Percentiles rank a stretch among this genome's conserved stretches.
Evolutionary conservation across 352 stramenopile genomes (phyloP).

Genomic region (Phytophthora syringae): DNA sequence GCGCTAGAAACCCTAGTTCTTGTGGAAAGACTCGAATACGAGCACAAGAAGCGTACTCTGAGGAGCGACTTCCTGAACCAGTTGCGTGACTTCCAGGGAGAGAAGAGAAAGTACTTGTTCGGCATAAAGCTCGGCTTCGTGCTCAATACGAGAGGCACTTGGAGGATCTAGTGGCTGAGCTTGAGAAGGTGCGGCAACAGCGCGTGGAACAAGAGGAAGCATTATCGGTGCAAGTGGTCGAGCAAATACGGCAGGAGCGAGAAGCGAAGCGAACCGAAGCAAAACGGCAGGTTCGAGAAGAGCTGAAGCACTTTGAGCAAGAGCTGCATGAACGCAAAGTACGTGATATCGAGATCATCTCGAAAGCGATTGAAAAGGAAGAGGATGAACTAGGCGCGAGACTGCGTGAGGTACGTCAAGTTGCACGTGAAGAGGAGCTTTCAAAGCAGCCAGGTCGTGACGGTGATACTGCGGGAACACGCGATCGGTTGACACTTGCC

Average conservation of each 20-base stretch:
- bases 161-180: constrained; percentile 64
- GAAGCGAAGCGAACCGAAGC: constrained; percentile 56
- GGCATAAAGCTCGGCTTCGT: constrained; percentile 70
- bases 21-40: constrained; percentile 67
- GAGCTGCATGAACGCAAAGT: constrained; percentile 54
- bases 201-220: constrained; percentile 73
- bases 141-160: constrained; percentile 69
- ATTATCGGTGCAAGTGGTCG: constrained; percentile 50
- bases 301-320: constrained; percentile 58
- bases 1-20: constrained; percentile 60
- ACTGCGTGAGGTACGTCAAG: constrained; percentile 43
- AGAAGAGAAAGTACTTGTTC: constrained; percentile 68
- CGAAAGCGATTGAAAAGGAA: constrained; percentile 49
- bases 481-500: neutral
- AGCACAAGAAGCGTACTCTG: constrained; percentile 76
- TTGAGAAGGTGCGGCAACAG: constrained; percentile 61
- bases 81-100: constrained; percentile 69
- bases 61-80: constrained; percentile 67
- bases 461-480: neutral
- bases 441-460: constrained; percentile 9
- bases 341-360: constrained; percentile 48
- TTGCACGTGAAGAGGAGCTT: constrained; percentile 48
- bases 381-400: constrained; percentile 45
- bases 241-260: constrained; percentile 59
- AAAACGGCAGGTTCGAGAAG: constrained; percentile 49